phyloP scores from a whole-genome alignment of 371 early-diverging fungal species.

The Cokeromyces recurvatus region DNA sequence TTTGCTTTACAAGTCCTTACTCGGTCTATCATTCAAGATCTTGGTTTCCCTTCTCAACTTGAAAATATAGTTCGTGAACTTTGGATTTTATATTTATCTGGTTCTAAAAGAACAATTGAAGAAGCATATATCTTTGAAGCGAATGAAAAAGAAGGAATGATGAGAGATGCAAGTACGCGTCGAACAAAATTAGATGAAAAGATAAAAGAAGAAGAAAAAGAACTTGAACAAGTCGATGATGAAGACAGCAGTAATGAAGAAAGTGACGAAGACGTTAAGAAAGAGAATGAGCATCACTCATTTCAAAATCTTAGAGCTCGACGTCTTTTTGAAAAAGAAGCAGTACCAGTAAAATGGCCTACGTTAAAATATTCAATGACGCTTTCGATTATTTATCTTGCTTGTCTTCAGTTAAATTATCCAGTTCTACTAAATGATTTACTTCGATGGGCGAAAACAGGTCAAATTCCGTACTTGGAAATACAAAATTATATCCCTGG shows the following conservation, averaged over 20 bases:
- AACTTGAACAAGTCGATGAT: background rate
- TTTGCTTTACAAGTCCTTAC: constrained; percentile 16
- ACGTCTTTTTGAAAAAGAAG: too few relatives aligned
- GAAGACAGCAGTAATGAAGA: constrained; percentile 1
- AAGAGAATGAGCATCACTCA: too few relatives aligned
- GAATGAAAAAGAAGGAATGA: constrained; percentile 5
- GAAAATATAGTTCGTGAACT: constrained; percentile 30
- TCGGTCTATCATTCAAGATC: constrained; percentile 22
- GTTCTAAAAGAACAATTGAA: constrained; percentile 3
- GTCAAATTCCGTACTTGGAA: constrained; percentile 17
- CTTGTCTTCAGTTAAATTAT: constrained; percentile 22
- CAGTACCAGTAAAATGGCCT: constrained; percentile 8
- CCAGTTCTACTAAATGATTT: constrained; percentile 27
- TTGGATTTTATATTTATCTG: constrained; percentile 28
- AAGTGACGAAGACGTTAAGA: background rate
- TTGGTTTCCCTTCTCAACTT: constrained; percentile 26
- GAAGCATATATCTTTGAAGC: constrained; percentile 16
- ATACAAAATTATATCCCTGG: constrained; percentile 11
- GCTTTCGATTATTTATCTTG: constrained; percentile 24
- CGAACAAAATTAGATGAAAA: background rate
- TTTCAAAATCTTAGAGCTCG: too few relatives aligned
- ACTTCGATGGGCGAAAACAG: constrained; percentile 17
- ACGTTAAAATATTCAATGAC: background rate
- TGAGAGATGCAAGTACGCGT: background rate
- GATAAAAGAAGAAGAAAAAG: background rate